These are phyloP conservation scores for Symbiotaphrina buchneri DNA, from an alignment of 495 filamentous ascomycete species.

Conservation along the genomic window DNA sequence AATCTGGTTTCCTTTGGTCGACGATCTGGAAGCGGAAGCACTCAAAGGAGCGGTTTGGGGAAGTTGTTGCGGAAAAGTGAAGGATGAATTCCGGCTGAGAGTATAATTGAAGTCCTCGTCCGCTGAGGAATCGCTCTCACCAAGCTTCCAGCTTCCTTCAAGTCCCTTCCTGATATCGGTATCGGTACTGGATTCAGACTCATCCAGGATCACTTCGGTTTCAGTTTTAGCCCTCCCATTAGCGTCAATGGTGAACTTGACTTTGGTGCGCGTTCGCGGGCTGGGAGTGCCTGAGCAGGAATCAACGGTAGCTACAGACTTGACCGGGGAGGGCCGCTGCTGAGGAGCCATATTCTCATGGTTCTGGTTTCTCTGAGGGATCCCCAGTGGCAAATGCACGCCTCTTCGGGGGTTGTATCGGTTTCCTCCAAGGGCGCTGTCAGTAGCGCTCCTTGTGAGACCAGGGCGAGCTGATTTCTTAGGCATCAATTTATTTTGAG, in stretches of 20 bases:
- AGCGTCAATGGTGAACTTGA: slow-evolving; percentile 48
- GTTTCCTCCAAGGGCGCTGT: no score
- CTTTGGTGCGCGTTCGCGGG: slow-evolving; percentile 24
- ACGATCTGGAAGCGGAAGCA: no score
- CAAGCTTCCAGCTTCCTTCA: slow-evolving; percentile 16
- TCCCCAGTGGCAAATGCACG: no score
- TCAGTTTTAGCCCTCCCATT: slow-evolving; percentile 51
- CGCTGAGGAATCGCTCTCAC: slow-evolving; percentile 31
- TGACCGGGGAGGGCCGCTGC: slow-evolving; percentile 23
- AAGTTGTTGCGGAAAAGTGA: slow-evolving; percentile 35
- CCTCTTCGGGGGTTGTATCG: no score
- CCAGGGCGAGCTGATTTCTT: no score
- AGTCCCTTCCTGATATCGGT: slow-evolving; percentile 14
- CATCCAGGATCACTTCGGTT: slow-evolving; percentile 31
- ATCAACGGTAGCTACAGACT: slow-evolving; percentile 11
- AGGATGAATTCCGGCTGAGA: slow-evolving; percentile 38
- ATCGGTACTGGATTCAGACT: slow-evolving; percentile 17
- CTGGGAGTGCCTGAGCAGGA: slow-evolving; percentile 5
- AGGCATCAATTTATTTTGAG: no score
- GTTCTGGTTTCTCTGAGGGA: slow-evolving; percentile 10
- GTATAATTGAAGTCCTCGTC: slow-evolving; percentile 45
- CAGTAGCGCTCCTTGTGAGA: no score
- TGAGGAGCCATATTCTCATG: slow-evolving; percentile 10
- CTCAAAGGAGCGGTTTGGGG: slow-evolving; percentile 40
- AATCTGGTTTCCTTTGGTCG: no score